Percentiles rank a stretch among this genome's conserved stretches.
Evolutionary conservation across 108 stramenopile genomes (phyloP).

Genomic region (Cyclostephanos invisitatus): DNA sequence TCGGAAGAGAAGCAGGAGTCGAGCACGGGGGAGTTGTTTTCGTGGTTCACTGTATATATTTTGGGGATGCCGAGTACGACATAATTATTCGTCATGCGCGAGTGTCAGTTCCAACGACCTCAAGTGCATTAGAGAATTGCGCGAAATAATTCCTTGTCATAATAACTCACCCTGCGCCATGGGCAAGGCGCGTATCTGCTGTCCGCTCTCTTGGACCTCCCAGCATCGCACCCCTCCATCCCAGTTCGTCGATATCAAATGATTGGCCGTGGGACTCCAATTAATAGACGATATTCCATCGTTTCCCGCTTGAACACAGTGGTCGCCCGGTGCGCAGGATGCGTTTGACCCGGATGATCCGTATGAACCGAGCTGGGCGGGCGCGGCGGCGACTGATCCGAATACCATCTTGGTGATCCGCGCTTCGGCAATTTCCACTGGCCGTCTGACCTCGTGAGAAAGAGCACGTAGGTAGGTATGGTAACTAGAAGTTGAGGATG

Average conservation of each 20-base stretch:
- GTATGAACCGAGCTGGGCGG: slow-evolving; percentile 21
- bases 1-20: slow-evolving; percentile 75
- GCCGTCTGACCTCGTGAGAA: background rate
- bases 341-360: slow-evolving; percentile 24
- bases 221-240: slow-evolving; percentile 85
- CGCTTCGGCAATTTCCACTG: too few species aligned
- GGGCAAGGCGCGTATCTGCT: slow-evolving; percentile 66
- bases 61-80: background rate
- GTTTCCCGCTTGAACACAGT: slow-evolving; percentile 68
- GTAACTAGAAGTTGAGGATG: background rate
- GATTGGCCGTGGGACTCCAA: slow-evolving; percentile 80
- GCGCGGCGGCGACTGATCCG: slow-evolving; percentile 29
- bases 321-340: slow-evolving; percentile 63
- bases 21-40: slow-evolving; percentile 65
- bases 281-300: slow-evolving; percentile 75
- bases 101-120: too few species aligned
- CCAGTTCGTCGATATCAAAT: slow-evolving; percentile 79
- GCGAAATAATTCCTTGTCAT: background rate
- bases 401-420: slow-evolving; percentile 43
- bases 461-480: background rate
- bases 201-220: slow-evolving; percentile 82
- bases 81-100: background rate
- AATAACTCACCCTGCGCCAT: slow-evolving; percentile 72
- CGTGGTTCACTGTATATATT: slow-evolving; percentile 64
- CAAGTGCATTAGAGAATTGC: too few species aligned